Evolutionary conservation across 805 yeast genomes (phyloP), one percentile per base, ranked within the genome.

Genomic region (Phaffomyces thermotolerans): DNA sequence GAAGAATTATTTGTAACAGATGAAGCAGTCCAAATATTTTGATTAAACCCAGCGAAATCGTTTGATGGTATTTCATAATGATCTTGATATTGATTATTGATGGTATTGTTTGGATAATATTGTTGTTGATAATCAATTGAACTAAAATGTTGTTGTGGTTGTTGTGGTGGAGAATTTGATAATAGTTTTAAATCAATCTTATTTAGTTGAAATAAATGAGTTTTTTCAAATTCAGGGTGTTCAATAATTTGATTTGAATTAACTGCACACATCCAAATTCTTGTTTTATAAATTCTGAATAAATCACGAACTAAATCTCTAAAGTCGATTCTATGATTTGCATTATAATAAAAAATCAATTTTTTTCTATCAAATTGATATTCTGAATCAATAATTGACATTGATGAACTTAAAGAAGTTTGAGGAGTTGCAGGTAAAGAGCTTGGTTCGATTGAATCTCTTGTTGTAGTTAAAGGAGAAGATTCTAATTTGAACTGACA

Each of bases 191-290:
- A 22, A 18, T 43, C 46, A 33, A 43, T 35, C 7, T 43, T 39
- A 18, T 35, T 43, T 40, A 43, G 36, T 25, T 43, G 43, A 4
- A 37, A 44, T 31, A 44, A 18, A 37, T 35, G 41, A 18, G 47
- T 44, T 18, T 37, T 17, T 8, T 44, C 47, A 33, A 24, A 20
- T 18, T 41, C 38, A 13, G 46, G 46, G 6, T 29, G 18, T 25
- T 34, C 27, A 34, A 43, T 17, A 20, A 43, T 35, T 18, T 44
- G 31, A 41, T 38, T 39, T 20, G 52, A 35, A 34, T 52, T 46
- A 24, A 83, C 84, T 0, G 93, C 91, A 69, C 90, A 82, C 70
- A 85, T 69, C 95, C 95, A 85, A 49, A 84, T 84, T 58, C 91
- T 69, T 1, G 91, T 84, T 64, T 84, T 84, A 67, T 81, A 84